Evolutionary conservation across 2,329 filamentous ascomycete genomes (phyloP).

Genomic region (Microcyclosporella mali): DNA sequence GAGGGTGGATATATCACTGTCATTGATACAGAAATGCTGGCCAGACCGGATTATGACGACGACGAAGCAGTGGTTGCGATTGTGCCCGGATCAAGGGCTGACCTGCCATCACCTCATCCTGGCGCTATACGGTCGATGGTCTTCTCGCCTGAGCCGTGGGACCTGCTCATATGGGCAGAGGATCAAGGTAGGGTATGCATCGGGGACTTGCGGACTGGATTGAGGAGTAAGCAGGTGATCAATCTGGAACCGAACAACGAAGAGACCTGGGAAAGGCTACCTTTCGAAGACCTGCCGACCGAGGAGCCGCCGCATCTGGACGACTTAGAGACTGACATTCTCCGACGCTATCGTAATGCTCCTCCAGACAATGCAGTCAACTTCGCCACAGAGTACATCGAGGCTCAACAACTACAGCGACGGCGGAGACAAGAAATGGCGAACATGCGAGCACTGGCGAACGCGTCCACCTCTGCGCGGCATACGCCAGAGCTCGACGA

Average conservation of each 20-base stretch:
- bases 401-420: constrained; percentile 33
- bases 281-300: constrained; percentile 13
- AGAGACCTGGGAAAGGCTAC: constrained; percentile 48
- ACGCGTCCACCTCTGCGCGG: constrained; percentile 4
- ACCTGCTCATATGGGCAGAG: constrained; percentile 90
- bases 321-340: constrained; percentile 42
- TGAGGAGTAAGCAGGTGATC: constrained; percentile 63
- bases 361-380: constrained; percentile 34
- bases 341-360: constrained; percentile 38
- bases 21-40: constrained; percentile 53
- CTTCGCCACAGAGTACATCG: constrained; percentile 40
- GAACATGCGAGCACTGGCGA: constrained; percentile 5
- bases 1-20: constrained; percentile 75
- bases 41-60: constrained; percentile 33
- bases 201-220: constrained; percentile 63
- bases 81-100: constrained; percentile 70
- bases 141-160: constrained; percentile 84
- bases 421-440: constrained; percentile 32
- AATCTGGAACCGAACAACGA: constrained; percentile 54
- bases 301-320: constrained; percentile 32
- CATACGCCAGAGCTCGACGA: constrained; percentile 32
- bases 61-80: constrained; percentile 63
- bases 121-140: constrained; percentile 87
- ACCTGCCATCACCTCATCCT: constrained; percentile 43
- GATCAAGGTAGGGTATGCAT: constrained; percentile 71